phyloP scores from a whole-genome alignment of 2,329 filamentous ascomycete species.

The Tolypocladium album region DNA sequence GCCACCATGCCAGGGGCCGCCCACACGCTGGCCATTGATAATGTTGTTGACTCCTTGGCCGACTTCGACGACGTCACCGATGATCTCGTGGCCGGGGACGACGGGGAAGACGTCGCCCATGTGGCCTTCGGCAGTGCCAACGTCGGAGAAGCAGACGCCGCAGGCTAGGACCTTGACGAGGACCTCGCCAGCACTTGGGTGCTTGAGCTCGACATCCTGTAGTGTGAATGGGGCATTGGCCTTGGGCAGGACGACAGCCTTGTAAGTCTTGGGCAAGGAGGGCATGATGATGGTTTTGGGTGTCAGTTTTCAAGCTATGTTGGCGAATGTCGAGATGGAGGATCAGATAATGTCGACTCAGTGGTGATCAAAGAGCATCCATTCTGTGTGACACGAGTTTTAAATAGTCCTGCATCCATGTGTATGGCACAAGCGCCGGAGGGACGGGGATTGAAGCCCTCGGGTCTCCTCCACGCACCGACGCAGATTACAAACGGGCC shows the following conservation, averaged over 20 bases:
- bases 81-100: conserved; percentile 59
- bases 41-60: conserved; percentile 44
- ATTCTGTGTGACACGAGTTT: background rate
- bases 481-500: background rate
- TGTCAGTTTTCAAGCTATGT: no score
- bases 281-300: conserved; percentile 10
- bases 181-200: conserved; percentile 46
- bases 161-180: conserved; percentile 63
- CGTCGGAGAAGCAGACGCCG: conserved; percentile 60
- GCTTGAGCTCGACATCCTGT: conserved; percentile 46
- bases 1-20: conserved; percentile 36
- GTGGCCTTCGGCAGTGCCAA: conserved; percentile 31
- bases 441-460: background rate
- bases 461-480: background rate
- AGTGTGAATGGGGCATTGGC: conserved; percentile 41
- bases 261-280: conserved; percentile 53
- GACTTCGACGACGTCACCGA: conserved; percentile 53
- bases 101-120: conserved; percentile 49
- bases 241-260: conserved; percentile 50
- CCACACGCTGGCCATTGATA: conserved; percentile 53
- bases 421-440: background rate
- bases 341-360: background rate
- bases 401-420: background rate
- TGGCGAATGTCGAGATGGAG: background rate
- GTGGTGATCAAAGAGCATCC: background rate